Evolutionary conservation across 164 flowering plant genomes (phyloP).

Genomic region (Piper longum): DNA sequence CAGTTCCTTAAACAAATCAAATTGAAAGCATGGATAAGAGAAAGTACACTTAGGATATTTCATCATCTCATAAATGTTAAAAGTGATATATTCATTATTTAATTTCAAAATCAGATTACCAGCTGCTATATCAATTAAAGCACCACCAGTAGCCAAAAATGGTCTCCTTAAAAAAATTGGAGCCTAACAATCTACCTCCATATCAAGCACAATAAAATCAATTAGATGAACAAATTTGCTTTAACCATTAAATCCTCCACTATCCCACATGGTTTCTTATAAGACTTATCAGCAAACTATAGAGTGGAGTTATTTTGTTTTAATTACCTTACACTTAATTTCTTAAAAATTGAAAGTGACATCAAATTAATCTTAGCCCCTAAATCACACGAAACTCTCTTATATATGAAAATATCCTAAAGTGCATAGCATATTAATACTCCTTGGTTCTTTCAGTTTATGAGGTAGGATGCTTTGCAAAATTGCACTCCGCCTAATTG

Average conservation of each 20-base stretch:
- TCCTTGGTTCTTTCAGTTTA: background rate
- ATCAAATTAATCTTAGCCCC: background rate
- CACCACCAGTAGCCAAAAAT: background rate
- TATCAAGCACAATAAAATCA: too few species aligned
- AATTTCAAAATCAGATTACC: background rate
- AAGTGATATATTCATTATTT: background rate
- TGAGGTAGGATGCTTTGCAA: too few species aligned
- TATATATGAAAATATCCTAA: background rate
- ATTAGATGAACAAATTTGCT: background rate
- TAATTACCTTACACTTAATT: background rate
- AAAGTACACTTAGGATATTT: too few species aligned
- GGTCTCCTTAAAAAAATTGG: background rate
- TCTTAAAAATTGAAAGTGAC: too few species aligned
- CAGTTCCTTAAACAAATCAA: too few species aligned
- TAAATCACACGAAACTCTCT: background rate
- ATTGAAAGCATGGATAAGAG: too few species aligned
- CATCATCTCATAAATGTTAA: too few species aligned
- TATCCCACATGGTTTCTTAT: background rate
- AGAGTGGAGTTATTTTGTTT: background rate
- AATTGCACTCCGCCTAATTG: too few species aligned
- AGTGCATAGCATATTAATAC: background rate
- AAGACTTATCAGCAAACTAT: background rate
- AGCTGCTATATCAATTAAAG: background rate
- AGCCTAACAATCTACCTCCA: too few species aligned
- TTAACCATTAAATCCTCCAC: background rate